phyloP scores from a whole-genome alignment of 495 filamentous ascomycete genomes.

The Penicillium coffeae region DNA sequence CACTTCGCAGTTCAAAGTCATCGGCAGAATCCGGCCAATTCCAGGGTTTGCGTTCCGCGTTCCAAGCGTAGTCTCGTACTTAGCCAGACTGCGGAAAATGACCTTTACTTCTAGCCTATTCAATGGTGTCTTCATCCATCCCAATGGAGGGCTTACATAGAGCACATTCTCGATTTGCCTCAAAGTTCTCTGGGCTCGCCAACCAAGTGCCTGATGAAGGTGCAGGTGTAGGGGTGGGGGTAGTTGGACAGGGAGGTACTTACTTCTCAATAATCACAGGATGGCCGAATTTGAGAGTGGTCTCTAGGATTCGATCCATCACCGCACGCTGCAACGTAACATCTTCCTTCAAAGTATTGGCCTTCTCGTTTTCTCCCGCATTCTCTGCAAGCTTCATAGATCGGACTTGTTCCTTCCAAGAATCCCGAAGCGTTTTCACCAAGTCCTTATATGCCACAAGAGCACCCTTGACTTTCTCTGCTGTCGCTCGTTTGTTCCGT shows the following conservation, averaged over 20 bases:
- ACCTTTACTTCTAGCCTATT: conserved; percentile 18
- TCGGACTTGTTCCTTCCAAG: conserved; percentile 57
- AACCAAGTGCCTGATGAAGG: conserved; percentile 25
- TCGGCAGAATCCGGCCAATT: not conserved
- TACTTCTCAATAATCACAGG: conserved; percentile 63
- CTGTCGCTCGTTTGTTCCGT: conserved; percentile 40
- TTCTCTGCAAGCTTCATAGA: conserved; percentile 56
- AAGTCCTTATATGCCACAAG: conserved; percentile 59
- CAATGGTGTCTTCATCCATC: conserved; percentile 20
- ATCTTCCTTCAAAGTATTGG: conserved; percentile 36
- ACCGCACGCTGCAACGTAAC: conserved; percentile 56
- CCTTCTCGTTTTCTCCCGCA: conserved; percentile 41
- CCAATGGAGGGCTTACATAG: conserved; percentile 33
- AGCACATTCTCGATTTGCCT: conserved; percentile 33
- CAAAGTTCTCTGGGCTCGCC: conserved; percentile 30
- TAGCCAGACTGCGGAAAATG: not conserved
- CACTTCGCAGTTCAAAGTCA: not conserved
- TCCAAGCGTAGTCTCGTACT: not conserved
- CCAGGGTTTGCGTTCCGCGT: not conserved
- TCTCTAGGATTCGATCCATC: conserved; percentile 56
- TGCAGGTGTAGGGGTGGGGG: conserved; percentile 8
- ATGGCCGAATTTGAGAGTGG: conserved; percentile 60
- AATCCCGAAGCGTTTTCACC: conserved; percentile 57
- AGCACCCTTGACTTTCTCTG: conserved; percentile 48
- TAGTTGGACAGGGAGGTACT: conserved; percentile 26